Percentiles rank a stretch among this genome's conserved stretches.
Conservation (phyloP, 192 early-diverging fungal genomes). For the Coemansia sp. region DNA sequence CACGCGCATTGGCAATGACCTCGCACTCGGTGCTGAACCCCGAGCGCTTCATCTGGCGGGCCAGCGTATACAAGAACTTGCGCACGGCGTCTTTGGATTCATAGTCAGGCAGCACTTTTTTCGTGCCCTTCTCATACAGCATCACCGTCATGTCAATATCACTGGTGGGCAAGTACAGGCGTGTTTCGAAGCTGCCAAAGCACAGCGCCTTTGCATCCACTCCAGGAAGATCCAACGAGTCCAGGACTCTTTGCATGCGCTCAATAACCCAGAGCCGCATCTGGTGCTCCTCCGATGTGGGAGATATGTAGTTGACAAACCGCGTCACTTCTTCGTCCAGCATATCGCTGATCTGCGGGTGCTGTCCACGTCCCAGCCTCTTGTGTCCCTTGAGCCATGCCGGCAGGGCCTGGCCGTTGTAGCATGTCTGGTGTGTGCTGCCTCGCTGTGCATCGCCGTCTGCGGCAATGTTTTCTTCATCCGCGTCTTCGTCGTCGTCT, state of each 20-base stretch:
- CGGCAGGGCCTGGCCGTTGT: constrained; percentile 41
- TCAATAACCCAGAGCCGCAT: constrained; percentile 71
- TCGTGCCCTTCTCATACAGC: constrained; percentile 17
- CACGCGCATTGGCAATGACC: constrained; percentile 67
- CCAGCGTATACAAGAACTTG: constrained; percentile 46
- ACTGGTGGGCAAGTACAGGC: constrained; percentile 82
- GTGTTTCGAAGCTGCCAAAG: constrained; percentile 90
- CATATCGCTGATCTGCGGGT: constrained; percentile 43
- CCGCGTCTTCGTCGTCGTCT: neutral
- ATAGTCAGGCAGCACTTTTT: constrained; percentile 11
- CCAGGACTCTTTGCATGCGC: constrained; percentile 52
- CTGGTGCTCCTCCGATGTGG: constrained; percentile 72
- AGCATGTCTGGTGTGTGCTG: constrained; percentile 40
- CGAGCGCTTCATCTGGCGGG: constrained; percentile 37
- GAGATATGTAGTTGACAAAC: constrained; percentile 77
- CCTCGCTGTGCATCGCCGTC: too few relatives aligned
- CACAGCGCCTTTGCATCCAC: constrained; percentile 41
- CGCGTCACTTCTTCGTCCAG: constrained; percentile 65
- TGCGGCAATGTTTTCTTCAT: neutral
- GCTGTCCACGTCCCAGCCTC: constrained; percentile 31
- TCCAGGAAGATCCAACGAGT: constrained; percentile 25
- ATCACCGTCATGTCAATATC: constrained; percentile 62
- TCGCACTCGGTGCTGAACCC: constrained; percentile 50
- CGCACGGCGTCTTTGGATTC: constrained; percentile 16
- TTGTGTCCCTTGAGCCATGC: constrained; percentile 35